These are phyloP conservation scores for Polygonum maritimum DNA, from an alignment of 148 eudicot genomes.

Conservation along the genomic window DNA sequence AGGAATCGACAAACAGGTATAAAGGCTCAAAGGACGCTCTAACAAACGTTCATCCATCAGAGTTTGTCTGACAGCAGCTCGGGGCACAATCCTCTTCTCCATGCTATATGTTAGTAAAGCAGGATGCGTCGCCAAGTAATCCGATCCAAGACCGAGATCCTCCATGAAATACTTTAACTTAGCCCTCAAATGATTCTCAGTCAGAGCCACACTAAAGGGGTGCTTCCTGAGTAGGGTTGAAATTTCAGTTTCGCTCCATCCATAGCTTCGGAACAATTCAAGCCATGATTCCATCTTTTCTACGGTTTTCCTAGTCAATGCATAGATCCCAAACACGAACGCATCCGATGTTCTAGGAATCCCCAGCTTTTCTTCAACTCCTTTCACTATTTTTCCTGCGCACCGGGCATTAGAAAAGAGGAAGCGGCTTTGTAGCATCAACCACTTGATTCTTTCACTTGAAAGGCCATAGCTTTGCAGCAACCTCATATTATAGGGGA, in stretches of 20 bases:
- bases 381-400: not conserved
- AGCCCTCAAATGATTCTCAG: not conserved
- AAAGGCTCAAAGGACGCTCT: too few relatives aligned
- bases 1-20: not conserved
- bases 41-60: not conserved
- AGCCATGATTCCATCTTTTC: not conserved
- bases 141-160: slow-evolving; percentile 1
- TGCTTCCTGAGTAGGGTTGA: not conserved
- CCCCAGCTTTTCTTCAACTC: slow-evolving; percentile 1
- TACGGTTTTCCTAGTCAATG: not conserved
- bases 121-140: not conserved
- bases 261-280: not conserved
- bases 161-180: slow-evolving; percentile 12
- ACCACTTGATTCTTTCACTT: not conserved
- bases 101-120: not conserved
- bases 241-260: slow-evolving; percentile 11
- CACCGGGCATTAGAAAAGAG: not conserved
- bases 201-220: not conserved
- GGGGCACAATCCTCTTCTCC: slow-evolving; percentile 8
- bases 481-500: not conserved
- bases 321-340: not conserved
- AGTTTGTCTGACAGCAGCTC: not conserved
- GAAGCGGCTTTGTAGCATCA: not conserved
- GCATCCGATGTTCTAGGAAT: not conserved
- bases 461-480: slow-evolving; percentile 3